A percentile compares a stretch with the other conserved stretches of the same genome.
These are phyloP conservation scores for Cladosporium sp. DNA, from an alignment of 2,329 filamentous ascomycete species.

Conservation along the genomic window DNA sequence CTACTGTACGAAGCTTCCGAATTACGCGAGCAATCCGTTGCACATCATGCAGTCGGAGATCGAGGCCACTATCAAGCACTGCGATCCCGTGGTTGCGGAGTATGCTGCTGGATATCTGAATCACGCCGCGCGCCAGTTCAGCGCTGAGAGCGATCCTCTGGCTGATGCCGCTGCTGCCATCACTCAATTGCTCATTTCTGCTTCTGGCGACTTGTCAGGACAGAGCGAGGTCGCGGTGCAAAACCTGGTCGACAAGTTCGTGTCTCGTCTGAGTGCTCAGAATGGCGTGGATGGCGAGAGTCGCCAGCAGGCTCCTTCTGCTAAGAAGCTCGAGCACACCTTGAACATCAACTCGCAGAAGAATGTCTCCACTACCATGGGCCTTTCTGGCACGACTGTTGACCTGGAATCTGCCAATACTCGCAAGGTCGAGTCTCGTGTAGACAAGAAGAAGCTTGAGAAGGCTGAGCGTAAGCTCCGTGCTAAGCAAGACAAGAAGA, in stretches of 20 bases:
- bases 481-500: constrained; percentile 97
- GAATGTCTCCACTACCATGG: constrained; percentile 94
- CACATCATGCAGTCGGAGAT: constrained; percentile 35
- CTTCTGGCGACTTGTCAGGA: constrained; percentile 74
- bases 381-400: constrained; percentile 75
- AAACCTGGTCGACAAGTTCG: constrained; percentile 84
- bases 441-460: constrained; percentile 97
- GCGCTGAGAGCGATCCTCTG: constrained; percentile 73
- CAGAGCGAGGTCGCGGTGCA: constrained; percentile 74
- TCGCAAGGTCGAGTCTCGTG: constrained; percentile 93
- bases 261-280: constrained; percentile 70
- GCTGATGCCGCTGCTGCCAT: constrained; percentile 79
- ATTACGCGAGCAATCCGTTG: neutral
- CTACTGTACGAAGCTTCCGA: constrained; percentile 6
- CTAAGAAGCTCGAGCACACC: constrained; percentile 85
- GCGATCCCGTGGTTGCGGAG: constrained; percentile 35
- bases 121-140: constrained; percentile 83
- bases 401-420: constrained; percentile 91
- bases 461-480: constrained; percentile 97
- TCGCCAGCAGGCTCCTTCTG: constrained; percentile 67
- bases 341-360: constrained; percentile 90
- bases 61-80: constrained; percentile 31
- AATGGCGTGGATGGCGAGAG: constrained; percentile 65
- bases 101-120: constrained; percentile 75
- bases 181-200: constrained; percentile 84